Evolutionary conservation across 1,284 basidiomycete genomes (phyloP).

Genomic region (Rhodotorula sp.): DNA sequence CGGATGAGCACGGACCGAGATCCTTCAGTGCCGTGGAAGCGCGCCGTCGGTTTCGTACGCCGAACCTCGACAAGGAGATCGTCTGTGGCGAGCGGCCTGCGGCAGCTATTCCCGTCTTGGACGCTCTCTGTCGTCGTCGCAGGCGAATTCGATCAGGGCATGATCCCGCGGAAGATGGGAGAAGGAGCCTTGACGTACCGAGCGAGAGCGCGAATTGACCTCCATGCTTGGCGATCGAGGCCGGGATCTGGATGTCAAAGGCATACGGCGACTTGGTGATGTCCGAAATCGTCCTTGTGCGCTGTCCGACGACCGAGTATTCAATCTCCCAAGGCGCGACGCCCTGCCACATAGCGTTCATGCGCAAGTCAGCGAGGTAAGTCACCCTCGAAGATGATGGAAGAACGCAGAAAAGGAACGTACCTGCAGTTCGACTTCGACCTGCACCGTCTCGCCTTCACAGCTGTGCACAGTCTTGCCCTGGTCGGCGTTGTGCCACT

Average conservation of each 20-base stretch:
- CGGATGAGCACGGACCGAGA: conserved; percentile 58
- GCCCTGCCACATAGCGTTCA: conserved; percentile 59
- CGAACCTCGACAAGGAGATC: conserved; percentile 87
- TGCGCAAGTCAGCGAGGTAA: background rate
- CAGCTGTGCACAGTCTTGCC: conserved; percentile 58
- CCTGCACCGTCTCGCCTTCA: conserved; percentile 66
- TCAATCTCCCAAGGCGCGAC: conserved; percentile 84
- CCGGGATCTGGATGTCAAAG: conserved; percentile 49
- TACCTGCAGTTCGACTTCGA: conserved; percentile 74
- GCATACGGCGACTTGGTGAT: conserved; percentile 44
- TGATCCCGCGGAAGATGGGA: background rate
- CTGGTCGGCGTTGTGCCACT: conserved; percentile 58
- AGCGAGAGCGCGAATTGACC: conserved; percentile 68
- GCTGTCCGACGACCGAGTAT: conserved; percentile 69
- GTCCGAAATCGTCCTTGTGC: conserved; percentile 45
- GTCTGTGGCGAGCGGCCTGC: conserved; percentile 65
- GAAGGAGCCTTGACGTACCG: conserved; percentile 8
- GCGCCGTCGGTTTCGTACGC: conserved; percentile 78
- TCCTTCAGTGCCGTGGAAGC: conserved; percentile 67
- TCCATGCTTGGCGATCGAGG: conserved; percentile 62
- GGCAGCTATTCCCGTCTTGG: conserved; percentile 78
- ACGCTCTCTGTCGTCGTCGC: conserved; percentile 26
- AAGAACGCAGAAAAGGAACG: conserved; percentile 40
- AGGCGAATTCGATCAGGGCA: background rate
- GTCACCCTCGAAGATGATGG: background rate